These are phyloP conservation scores for Ogataea parapolymorpha DNA, from an alignment of 805 yeast genomes.

Conservation along the genomic window DNA sequence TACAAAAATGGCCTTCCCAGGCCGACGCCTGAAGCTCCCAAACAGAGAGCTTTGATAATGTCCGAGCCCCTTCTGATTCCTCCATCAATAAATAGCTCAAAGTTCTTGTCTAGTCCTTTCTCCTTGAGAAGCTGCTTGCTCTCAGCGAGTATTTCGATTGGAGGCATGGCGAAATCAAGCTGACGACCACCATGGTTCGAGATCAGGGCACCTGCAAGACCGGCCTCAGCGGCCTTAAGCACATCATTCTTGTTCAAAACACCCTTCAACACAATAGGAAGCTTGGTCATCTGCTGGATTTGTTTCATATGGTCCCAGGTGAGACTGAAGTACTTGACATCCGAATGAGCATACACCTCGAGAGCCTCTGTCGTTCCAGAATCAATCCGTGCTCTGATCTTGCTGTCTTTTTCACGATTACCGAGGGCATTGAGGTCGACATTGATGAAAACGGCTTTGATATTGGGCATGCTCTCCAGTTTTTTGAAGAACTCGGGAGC, in stretches of 20 bases:
- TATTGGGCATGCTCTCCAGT: conserved; percentile 43
- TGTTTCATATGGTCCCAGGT: conserved; percentile 59
- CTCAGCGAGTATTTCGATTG: conserved; percentile 57
- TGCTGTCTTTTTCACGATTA: conserved; percentile 81
- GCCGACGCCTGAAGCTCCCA: conserved; percentile 52
- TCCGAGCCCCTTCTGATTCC: conserved; percentile 44
- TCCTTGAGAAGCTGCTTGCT: conserved; percentile 44
- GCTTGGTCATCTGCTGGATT: conserved; percentile 41
- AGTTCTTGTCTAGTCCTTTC: conserved; percentile 37
- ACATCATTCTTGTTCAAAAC: conserved; percentile 64
- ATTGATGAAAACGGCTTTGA: conserved; percentile 74
- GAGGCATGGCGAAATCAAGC: conserved; percentile 58
- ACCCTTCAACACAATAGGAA: conserved; percentile 57
- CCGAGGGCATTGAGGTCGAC: conserved; percentile 88
- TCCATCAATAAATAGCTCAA: conserved; percentile 41
- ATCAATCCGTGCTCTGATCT: conserved; percentile 57
- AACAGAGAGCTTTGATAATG: conserved; percentile 39
- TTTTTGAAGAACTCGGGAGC: conserved; percentile 21
- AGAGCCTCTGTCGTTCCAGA: conserved; percentile 24
- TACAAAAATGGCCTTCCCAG: conserved; percentile 75
- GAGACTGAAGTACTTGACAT: conserved; percentile 24
- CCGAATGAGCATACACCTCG: conserved; percentile 8
- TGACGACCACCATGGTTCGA: conserved; percentile 78
- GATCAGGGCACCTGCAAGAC: conserved; percentile 59
- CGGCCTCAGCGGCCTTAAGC: conserved; percentile 51